These are phyloP conservation scores for Gaeumannomyces tritici DNA, from an alignment of 2,329 filamentous ascomycete species.

Conservation along the genomic window DNA sequence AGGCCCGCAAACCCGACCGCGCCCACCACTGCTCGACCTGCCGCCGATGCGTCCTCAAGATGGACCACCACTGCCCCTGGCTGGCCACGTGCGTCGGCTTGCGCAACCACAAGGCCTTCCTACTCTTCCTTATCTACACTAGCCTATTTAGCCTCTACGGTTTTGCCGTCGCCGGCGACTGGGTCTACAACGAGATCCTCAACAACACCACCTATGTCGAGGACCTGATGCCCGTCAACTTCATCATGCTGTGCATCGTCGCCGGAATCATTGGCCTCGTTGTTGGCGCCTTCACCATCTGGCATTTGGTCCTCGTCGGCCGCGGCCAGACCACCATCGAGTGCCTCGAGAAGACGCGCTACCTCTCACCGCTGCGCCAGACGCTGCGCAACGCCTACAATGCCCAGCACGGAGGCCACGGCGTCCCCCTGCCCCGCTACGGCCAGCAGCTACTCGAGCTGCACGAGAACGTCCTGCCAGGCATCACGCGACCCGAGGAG, in stretches of 20 bases:
- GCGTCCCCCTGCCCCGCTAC: conserved; percentile 45
- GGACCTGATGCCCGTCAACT: conserved; percentile 77
- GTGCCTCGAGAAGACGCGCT: conserved; percentile 89
- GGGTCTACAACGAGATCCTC: conserved; percentile 80
- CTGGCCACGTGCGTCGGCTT: conserved; percentile 90
- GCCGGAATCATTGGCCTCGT: conserved; percentile 88
- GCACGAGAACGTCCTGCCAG: conserved; percentile 71
- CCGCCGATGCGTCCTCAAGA: conserved; percentile 89
- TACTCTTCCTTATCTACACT: conserved; percentile 86
- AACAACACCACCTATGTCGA: conserved; percentile 63
- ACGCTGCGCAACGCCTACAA: conserved; percentile 56
- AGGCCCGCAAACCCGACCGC: conserved; percentile 87
- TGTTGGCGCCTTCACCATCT: conserved; percentile 77
- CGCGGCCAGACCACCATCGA: conserved; percentile 90
- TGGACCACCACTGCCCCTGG: conserved; percentile 99
- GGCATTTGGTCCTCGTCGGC: conserved; percentile 78
- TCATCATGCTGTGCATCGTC: conserved; percentile 77
- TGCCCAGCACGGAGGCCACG: conserved; percentile 40
- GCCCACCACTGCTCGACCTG: conserved; percentile 96
- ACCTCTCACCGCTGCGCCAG: conserved; percentile 70
- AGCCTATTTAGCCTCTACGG: conserved; percentile 75
- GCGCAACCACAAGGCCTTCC: conserved; percentile 89
- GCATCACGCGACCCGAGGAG: conserved; percentile 72
- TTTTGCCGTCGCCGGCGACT: conserved; percentile 67
- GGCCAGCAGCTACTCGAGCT: conserved; percentile 71